A percentile compares a stretch with the other conserved stretches of the same genome.
Conservation (phyloP, 2,329 filamentous ascomycete genomes). For the Diplocarpon mali region DNA sequence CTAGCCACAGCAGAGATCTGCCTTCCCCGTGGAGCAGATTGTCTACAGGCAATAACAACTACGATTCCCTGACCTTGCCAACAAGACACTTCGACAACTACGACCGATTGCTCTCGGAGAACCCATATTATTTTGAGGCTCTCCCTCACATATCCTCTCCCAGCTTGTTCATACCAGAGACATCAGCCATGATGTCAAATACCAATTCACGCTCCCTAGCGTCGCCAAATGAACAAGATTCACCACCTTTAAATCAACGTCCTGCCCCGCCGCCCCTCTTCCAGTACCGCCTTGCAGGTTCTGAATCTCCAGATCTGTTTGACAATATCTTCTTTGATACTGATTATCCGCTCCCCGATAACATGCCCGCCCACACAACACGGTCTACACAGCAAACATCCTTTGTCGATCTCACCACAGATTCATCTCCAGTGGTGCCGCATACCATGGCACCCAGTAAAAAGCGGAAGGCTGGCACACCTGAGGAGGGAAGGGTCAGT, state of each 20-base stretch:
- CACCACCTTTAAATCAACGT: slow-evolving; percentile 16
- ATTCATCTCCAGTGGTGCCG: slow-evolving; percentile 11
- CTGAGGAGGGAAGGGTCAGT: slow-evolving; percentile 7
- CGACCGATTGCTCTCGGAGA: slow-evolving; percentile 5
- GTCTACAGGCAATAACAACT: background rate
- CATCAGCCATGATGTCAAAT: background rate
- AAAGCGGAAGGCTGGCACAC: slow-evolving; percentile 20
- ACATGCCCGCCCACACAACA: slow-evolving; percentile 2
- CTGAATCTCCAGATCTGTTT: slow-evolving; percentile 18
- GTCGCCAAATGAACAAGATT: slow-evolving; percentile 1
- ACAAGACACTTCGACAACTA: slow-evolving; percentile 14
- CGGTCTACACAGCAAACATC: slow-evolving; percentile 10
- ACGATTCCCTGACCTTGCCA: slow-evolving; percentile 14
- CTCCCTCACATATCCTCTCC: slow-evolving; percentile 7
- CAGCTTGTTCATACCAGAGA: slow-evolving; percentile 3
- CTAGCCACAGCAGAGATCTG: slow-evolving; percentile 1
- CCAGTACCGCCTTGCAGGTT: slow-evolving; percentile 11
- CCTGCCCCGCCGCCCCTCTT: background rate
- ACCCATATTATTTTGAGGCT: slow-evolving; percentile 9
- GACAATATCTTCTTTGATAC: background rate
- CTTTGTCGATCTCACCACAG: slow-evolving; percentile 21
- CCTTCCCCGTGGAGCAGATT: slow-evolving; percentile 3
- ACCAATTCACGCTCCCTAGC: background rate
- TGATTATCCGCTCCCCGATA: background rate
- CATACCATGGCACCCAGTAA: slow-evolving; percentile 1